phyloP scores from a whole-genome alignment of 805 yeast genomes.

The Ogataea naganishii region DNA sequence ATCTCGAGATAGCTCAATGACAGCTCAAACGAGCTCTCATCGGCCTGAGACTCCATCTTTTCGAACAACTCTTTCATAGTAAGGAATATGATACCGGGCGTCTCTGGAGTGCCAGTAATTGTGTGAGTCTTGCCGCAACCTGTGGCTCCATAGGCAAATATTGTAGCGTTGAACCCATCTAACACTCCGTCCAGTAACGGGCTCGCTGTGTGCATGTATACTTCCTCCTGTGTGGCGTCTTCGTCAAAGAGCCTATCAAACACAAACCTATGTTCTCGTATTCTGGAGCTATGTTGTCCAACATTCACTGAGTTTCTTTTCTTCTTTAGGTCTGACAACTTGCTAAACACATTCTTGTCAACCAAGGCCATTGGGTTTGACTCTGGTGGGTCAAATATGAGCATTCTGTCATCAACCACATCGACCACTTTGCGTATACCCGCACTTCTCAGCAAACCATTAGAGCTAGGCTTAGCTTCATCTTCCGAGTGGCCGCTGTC shows the following conservation, averaged over 20 bases:
- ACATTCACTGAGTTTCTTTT: conserved; percentile 9
- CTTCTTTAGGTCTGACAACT: conserved; percentile 4
- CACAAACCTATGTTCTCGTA: conserved; percentile 69
- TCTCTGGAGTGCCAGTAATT: conserved; percentile 61
- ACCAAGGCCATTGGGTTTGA: conserved; percentile 48
- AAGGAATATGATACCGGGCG: conserved; percentile 73
- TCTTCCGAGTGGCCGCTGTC: conserved; percentile 11
- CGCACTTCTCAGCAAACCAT: conserved; percentile 9
- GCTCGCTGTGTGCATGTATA: conserved; percentile 55
- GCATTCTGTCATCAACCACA: conserved; percentile 79
- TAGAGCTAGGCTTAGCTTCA: conserved; percentile 22
- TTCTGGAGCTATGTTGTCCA: conserved; percentile 31
- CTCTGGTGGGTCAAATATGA: conserved; percentile 80
- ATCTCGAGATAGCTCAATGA: conserved; percentile 75
- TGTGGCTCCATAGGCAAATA: conserved; percentile 95
- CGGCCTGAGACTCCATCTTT: conserved; percentile 46
- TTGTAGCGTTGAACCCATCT: conserved; percentile 85
- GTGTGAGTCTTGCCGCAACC: conserved; percentile 98
- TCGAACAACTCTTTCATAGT: conserved; percentile 71
- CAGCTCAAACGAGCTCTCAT: conserved; percentile 49
- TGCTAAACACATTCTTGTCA: conserved; percentile 27
- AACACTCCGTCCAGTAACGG: conserved; percentile 68
- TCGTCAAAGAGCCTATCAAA: conserved; percentile 77
- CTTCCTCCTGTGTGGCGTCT: conserved; percentile 53
- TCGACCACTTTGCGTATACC: conserved; percentile 65